Conservation (phyloP, 106 monocot species). For the Allium fistulosum region DNA sequence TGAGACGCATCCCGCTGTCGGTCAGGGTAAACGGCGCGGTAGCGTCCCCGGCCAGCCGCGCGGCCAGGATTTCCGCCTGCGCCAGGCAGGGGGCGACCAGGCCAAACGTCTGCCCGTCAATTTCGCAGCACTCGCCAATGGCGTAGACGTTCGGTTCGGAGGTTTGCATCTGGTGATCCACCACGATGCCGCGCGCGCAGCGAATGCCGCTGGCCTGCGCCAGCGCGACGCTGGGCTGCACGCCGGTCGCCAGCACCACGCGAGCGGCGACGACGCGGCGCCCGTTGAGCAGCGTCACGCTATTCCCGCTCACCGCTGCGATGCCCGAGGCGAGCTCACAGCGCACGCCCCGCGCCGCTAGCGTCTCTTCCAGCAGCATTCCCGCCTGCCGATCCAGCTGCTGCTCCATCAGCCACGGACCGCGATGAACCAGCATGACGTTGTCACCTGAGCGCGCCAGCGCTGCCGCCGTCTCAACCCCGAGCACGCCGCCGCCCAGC, state of each 20-base stretch:
- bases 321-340: background rate
- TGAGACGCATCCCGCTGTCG: background rate
- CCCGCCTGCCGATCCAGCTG: background rate
- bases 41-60: background rate
- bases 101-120: too few relatives aligned
- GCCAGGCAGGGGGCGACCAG: background rate
- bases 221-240: background rate
- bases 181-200: background rate
- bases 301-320: background rate
- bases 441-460: background rate
- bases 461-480: background rate
- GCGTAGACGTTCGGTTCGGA: background rate
- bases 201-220: background rate
- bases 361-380: background rate
- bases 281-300: background rate
- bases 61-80: background rate
- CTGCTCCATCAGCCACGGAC: background rate
- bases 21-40: background rate
- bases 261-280: background rate
- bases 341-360: background rate
- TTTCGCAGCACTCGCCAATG: background rate
- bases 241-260: background rate
- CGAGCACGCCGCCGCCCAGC: background rate
- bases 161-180: background rate
- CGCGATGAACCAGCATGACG: background rate